phyloP scores from a whole-genome alignment of 2,329 filamentous ascomycete genomes.

The Cryphonectria carpinicola region DNA sequence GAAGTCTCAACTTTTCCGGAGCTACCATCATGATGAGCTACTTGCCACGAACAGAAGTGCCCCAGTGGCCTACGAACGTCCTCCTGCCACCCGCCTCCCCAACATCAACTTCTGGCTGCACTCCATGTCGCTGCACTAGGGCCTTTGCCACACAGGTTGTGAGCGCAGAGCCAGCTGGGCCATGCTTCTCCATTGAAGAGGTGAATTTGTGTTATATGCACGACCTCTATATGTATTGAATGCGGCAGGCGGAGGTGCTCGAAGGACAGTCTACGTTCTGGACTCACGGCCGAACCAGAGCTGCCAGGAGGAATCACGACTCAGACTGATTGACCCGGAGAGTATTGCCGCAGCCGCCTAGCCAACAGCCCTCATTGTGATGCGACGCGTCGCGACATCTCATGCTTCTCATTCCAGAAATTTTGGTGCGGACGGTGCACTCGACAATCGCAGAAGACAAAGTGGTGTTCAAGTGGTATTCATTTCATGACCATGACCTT shows the following conservation, averaged over 20 bases:
- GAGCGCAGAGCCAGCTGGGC: background rate
- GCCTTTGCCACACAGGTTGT: background rate
- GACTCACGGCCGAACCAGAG: background rate
- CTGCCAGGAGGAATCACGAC: background rate
- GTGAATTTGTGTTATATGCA: background rate
- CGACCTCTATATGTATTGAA: background rate
- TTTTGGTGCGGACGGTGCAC: background rate
- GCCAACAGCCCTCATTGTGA: background rate
- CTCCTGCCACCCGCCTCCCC: background rate
- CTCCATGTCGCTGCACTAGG: background rate
- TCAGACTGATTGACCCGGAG: background rate
- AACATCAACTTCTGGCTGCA: background rate
- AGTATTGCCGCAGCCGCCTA: background rate
- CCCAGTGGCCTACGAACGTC: background rate
- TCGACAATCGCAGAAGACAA: background rate
- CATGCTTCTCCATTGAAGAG: background rate
- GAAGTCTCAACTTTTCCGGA: background rate
- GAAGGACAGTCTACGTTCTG: background rate
- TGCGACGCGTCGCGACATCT: too few relatives aligned
- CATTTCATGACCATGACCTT: conserved; percentile 68
- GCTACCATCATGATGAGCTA: background rate
- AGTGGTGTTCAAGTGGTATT: conserved; percentile 53
- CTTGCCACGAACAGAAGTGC: background rate
- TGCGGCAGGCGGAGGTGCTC: background rate
- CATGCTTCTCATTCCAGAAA: background rate